These are phyloP conservation scores for Simmondsia chinensis DNA, from an alignment of 148 eudicot species.

Conservation along the genomic window DNA sequence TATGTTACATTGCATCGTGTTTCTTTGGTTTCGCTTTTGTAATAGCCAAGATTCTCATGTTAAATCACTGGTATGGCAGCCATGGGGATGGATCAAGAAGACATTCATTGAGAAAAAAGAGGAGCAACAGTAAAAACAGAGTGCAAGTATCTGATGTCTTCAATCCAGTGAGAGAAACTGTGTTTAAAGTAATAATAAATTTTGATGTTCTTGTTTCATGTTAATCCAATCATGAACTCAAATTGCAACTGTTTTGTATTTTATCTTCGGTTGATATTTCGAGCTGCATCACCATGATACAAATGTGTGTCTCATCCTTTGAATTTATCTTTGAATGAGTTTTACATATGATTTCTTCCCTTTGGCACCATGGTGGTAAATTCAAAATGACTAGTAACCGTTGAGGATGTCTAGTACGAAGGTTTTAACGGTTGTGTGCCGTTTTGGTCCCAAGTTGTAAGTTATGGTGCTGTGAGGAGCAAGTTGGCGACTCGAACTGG, in stretches of 20 bases:
- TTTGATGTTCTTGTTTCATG: conserved; percentile 15
- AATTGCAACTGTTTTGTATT: conserved; percentile 14
- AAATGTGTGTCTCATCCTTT: too few relatives aligned
- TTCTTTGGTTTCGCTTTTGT: not conserved
- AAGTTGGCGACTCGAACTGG: too few relatives aligned
- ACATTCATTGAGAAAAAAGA: conserved; percentile 38
- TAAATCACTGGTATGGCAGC: conserved; percentile 21
- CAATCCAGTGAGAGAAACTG: not conserved
- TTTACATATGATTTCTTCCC: too few relatives aligned
- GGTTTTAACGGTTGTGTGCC: too few relatives aligned
- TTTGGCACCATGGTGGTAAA: too few relatives aligned
- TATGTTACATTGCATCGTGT: not conserved
- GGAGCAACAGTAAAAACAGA: conserved; percentile 12
- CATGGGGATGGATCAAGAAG: conserved; percentile 35
- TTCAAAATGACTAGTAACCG: too few relatives aligned
- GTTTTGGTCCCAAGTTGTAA: too few relatives aligned
- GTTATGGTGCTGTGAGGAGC: too few relatives aligned
- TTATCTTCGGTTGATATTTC: conserved; percentile 3
- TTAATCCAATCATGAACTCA: conserved; percentile 10
- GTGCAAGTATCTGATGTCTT: not conserved
- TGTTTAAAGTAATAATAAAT: conserved; percentile 20
- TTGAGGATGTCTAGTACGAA: too few relatives aligned
- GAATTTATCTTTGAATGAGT: too few relatives aligned
- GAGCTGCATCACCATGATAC: not conserved
- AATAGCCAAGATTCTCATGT: too few relatives aligned